These are phyloP conservation scores for Capsella rubella DNA, from an alignment of 441 rosid species.

Conservation along the genomic window DNA sequence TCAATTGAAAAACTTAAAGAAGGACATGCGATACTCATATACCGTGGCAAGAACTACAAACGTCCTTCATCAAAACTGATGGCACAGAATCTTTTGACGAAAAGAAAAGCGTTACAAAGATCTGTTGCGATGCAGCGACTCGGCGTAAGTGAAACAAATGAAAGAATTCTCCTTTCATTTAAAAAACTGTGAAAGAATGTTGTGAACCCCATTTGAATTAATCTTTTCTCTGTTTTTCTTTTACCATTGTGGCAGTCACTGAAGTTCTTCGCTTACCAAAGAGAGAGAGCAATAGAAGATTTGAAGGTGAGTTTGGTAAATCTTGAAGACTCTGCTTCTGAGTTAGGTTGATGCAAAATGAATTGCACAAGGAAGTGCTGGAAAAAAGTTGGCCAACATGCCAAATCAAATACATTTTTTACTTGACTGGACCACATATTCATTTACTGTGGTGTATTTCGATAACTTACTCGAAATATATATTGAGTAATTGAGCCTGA, in stretches of 20 bases:
- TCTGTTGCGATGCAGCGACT: slow-evolving; percentile 78
- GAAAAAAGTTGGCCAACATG: neutral
- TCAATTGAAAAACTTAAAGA: slow-evolving; percentile 74
- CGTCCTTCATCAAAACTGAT: slow-evolving; percentile 68
- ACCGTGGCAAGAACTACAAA: slow-evolving; percentile 84
- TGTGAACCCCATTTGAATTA: neutral
- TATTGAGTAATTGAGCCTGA: slow-evolving; percentile 3
- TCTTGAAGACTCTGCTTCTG: slow-evolving; percentile 31
- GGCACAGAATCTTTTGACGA: slow-evolving; percentile 67
- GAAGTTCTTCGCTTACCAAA: slow-evolving; percentile 72
- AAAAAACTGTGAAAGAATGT: slow-evolving; percentile 12
- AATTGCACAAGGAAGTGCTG: slow-evolving; percentile 28
- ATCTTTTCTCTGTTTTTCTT: slow-evolving; percentile 5
- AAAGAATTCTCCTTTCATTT: neutral
- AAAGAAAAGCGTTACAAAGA: slow-evolving; percentile 71
- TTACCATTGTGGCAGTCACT: slow-evolving; percentile 59
- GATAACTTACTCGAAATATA: slow-evolving; percentile 19
- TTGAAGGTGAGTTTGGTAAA: slow-evolving; percentile 62
- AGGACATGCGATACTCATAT: slow-evolving; percentile 79
- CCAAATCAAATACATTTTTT: neutral
- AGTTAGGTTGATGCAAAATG: slow-evolving; percentile 27
- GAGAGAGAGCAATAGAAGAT: slow-evolving; percentile 54
- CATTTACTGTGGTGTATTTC: neutral
- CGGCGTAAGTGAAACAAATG: slow-evolving; percentile 62
- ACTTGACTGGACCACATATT: slow-evolving; percentile 13